Evolutionary conservation across 2,329 filamentous ascomycete species (phyloP).

Genomic region (Arthrobotrys musiformis): DNA sequence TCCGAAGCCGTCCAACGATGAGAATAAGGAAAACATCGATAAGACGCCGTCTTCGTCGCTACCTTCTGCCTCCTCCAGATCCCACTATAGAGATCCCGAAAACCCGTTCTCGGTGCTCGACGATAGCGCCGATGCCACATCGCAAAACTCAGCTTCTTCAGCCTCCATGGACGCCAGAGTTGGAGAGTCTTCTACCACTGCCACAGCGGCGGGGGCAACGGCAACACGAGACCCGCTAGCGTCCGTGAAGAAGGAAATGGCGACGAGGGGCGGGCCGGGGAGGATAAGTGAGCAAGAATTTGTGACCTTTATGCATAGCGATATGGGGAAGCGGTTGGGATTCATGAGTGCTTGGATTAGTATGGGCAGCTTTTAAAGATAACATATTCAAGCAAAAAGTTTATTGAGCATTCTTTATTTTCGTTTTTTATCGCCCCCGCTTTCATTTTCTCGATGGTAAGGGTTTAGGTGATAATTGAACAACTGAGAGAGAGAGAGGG

Average conservation of each 20-base stretch:
- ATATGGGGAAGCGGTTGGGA: conserved; percentile 73
- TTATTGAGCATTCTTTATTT: not conserved
- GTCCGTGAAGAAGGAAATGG: conserved; percentile 74
- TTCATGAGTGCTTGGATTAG: conserved; percentile 94
- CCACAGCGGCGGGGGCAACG: not conserved
- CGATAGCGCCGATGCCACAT: conserved; percentile 25
- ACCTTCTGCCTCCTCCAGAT: not conserved
- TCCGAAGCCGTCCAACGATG: conserved; percentile 59
- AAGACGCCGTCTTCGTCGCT: conserved; percentile 33
- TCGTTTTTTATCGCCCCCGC: too few species aligned
- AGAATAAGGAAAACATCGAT: conserved; percentile 55
- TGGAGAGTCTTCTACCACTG: not conserved
- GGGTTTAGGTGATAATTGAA: too few species aligned
- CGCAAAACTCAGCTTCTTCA: conserved; percentile 41
- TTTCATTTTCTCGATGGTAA: not conserved
- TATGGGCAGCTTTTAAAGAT: conserved; percentile 69
- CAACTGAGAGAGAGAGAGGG: too few species aligned
- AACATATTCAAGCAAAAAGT: too few species aligned
- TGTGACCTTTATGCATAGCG: conserved; percentile 76
- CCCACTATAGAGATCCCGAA: conserved; percentile 22
- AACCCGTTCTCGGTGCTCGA: conserved; percentile 39
- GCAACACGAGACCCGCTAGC: conserved; percentile 65
- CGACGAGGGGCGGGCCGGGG: conserved; percentile 79
- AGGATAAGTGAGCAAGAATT: conserved; percentile 83
- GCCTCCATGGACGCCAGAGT: conserved; percentile 56